phyloP scores from a whole-genome alignment of 345 rosid species.

The Camelina sativa region DNA sequence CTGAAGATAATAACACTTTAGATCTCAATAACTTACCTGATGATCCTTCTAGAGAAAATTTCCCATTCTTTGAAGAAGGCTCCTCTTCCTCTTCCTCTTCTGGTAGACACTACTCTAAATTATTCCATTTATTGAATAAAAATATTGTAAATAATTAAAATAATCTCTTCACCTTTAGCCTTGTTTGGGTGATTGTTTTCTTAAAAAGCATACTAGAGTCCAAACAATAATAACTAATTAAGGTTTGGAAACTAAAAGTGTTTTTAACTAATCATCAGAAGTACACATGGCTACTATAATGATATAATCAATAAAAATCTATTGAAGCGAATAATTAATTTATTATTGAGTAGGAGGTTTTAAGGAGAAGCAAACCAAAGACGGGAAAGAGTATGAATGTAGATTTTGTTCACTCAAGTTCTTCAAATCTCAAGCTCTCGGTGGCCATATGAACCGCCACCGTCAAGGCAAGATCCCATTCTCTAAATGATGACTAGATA shows the following conservation, averaged over 20 bases:
- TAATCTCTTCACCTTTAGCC: constrained; percentile 10
- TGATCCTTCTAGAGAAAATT: constrained; percentile 62
- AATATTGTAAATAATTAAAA: neutral
- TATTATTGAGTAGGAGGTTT: constrained; percentile 43
- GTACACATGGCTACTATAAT: constrained; percentile 39
- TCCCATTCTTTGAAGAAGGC: constrained; percentile 59
- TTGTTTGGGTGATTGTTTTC: neutral
- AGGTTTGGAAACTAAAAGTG: constrained; percentile 41
- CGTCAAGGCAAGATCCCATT: constrained; percentile 75
- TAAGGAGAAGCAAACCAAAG: constrained; percentile 74
- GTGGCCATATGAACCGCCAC: constrained; percentile 99
- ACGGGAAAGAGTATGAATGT: constrained; percentile 93
- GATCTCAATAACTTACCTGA: constrained; percentile 99
- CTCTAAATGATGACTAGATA: neutral
- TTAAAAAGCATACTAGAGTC: constrained; percentile 1
- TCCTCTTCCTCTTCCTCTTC: constrained; percentile 66
- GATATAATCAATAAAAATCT: neutral
- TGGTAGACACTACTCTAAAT: constrained; percentile 45
- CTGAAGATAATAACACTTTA: constrained; percentile 58
- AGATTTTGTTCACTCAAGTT: constrained; percentile 99
- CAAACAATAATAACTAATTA: constrained; percentile 31
- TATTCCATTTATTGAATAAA: neutral
- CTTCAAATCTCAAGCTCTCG: constrained; percentile 99
- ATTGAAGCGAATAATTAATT: constrained; percentile 45
- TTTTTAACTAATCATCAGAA: constrained; percentile 27